Evolutionary conservation across 2,329 filamentous ascomycete genomes (phyloP).

Genomic region (Samsoniella hepiali): DNA sequence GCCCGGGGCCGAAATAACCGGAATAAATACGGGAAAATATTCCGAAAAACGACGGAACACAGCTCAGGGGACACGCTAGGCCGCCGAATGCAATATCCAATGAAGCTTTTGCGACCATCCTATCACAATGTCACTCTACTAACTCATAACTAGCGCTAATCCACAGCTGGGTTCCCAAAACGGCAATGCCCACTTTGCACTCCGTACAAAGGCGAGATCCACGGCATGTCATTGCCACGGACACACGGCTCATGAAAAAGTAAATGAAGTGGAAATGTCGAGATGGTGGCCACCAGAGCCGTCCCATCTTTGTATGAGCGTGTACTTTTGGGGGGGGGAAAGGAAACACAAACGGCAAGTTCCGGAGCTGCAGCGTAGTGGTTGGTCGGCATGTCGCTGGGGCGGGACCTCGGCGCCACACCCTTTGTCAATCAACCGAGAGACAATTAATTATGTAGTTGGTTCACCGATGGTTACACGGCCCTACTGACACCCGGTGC

Average conservation of each 20-base stretch:
- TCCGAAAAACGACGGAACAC: too few species aligned
- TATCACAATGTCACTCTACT: not conserved
- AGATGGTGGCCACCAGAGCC: not conserved
- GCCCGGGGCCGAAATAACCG: too few species aligned
- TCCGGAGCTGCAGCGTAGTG: not conserved
- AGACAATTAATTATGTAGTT: too few species aligned
- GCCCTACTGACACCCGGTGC: too few species aligned
- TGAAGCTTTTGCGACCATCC: not conserved
- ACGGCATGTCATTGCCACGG: not conserved
- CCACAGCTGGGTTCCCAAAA: not conserved
- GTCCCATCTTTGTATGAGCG: not conserved
- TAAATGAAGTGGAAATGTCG: not conserved
- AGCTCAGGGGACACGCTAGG: not conserved
- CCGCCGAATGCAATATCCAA: too few species aligned
- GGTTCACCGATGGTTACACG: too few species aligned
- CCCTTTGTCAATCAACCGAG: too few species aligned
- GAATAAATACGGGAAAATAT: too few species aligned
- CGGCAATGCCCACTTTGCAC: not conserved
- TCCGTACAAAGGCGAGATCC: not conserved
- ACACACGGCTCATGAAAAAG: not conserved
- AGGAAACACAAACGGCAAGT: not conserved
- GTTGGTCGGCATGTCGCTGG: too few species aligned
- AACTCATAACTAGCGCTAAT: not conserved
- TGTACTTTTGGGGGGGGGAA: not conserved
- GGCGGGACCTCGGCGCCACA: too few species aligned